phyloP scores from a whole-genome alignment of 495 filamentous ascomycete genomes.

The Schizothecium vesticola region DNA sequence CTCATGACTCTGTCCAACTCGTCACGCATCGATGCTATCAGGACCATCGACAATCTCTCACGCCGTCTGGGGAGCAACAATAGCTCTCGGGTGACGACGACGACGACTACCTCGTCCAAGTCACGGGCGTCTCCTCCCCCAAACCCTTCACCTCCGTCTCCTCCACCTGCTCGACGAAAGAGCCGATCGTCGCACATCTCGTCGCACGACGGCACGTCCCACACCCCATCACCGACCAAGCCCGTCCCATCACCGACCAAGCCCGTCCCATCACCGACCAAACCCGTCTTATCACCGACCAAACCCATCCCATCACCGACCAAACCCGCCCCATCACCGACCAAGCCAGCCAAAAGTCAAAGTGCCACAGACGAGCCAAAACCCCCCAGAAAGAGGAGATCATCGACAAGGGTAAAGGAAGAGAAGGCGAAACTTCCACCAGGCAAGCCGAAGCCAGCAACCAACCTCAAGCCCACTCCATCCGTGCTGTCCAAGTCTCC shows the following conservation, averaged over 20 bases:
- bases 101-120: conserved; percentile 9
- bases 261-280: background rate
- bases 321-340: background rate
- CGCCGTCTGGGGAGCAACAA: conserved; percentile 21
- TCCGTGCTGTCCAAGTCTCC: background rate
- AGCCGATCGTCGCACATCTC: conserved; percentile 4
- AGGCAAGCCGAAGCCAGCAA: background rate
- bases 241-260: background rate
- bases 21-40: conserved; percentile 30
- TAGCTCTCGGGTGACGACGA: conserved; percentile 16
- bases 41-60: conserved; percentile 31
- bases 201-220: background rate
- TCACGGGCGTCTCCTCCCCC: background rate
- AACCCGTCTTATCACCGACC: background rate
- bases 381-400: conserved; percentile 5
- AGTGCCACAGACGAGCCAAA: background rate
- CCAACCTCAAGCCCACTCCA: background rate
- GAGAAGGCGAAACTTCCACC: background rate
- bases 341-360: background rate
- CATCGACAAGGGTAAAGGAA: background rate
- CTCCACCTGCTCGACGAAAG: conserved; percentile 14
- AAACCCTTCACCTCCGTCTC: conserved; percentile 1
- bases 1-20: conserved; percentile 33
- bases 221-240: background rate
- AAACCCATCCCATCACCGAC: too few species aligned